These are phyloP conservation scores for Suillus sp. DNA, from an alignment of 768 basidiomycete species.

Conservation along the genomic window DNA sequence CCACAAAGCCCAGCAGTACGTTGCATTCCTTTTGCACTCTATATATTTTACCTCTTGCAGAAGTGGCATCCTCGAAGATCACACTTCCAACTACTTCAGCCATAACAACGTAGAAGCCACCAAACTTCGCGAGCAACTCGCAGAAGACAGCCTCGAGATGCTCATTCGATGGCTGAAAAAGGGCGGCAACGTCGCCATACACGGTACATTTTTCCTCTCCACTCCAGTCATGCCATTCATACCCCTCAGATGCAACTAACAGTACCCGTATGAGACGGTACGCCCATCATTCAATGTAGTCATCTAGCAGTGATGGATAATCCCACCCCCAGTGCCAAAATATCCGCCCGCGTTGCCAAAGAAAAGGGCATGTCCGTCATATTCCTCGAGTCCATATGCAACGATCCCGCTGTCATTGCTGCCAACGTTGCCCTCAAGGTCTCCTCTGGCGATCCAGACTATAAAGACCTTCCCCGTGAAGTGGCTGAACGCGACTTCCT, in stretches of 20 bases:
- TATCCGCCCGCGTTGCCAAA: conserved; percentile 78
- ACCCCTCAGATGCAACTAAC: conserved; percentile 86
- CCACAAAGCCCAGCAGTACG: conserved; percentile 73
- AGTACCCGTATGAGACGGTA: conserved; percentile 78
- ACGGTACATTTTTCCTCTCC: conserved; percentile 55
- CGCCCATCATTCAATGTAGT: conserved; percentile 20
- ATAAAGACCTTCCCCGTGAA: conserved; percentile 84
- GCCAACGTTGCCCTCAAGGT: conserved; percentile 97
- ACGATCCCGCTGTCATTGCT: conserved; percentile 92
- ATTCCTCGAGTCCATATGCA: conserved; percentile 94
- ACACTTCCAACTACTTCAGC: conserved; percentile 89
- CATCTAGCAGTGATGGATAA: neutral
- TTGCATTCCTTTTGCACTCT: conserved; percentile 20
- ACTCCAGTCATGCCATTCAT: conserved; percentile 2
- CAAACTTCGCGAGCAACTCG: conserved; percentile 75
- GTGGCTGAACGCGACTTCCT: conserved; percentile 89
- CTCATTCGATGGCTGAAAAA: conserved; percentile 93
- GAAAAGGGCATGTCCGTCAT: conserved; percentile 89
- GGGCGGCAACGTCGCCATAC: conserved; percentile 97
- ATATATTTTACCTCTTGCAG: conserved; percentile 35
- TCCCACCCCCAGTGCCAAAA: conserved; percentile 61
- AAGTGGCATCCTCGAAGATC: conserved; percentile 86
- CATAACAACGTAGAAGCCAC: conserved; percentile 81
- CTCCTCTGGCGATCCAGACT: conserved; percentile 95
- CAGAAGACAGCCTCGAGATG: conserved; percentile 92